Base-by-base conservation (phyloP, 192 early-diverging fungal species). In the Rhizoclosmatium sp. region DNA sequence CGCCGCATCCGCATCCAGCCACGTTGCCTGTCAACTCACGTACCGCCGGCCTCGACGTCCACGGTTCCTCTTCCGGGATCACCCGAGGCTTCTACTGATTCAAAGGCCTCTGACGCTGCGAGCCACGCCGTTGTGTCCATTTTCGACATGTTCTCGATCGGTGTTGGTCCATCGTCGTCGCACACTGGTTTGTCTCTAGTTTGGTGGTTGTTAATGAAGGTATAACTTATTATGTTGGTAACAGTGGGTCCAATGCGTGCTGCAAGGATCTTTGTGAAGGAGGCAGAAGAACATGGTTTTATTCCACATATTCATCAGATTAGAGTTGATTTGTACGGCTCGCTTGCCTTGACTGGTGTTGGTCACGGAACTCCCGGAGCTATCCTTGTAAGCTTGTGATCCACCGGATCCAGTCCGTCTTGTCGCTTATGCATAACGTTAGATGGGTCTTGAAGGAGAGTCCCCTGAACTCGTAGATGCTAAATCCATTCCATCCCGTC, bases 171-270 rank as follows among this genome's bases (percentile, higher is more conserved):
- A 2, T 94, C 93, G n/a, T 95, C 94, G 47, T 83, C 81, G 2
- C 84, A 85, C 69, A 85, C 71, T 89, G 87, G 87, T 87, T 74
- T 44, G 47, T 47, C 71, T 2, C 41, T 69, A n/a, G 60, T 47
- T 51, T 56, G 58, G 67, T 80, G 16, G 16, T 10, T 49, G n/a
- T 41, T 49, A 48, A 21, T 92, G 95, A 49, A 49, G 14, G n/a
- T 0, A 47, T 12, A 47, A 47, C 19, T n/a, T 47, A 10, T 58
- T 49, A 3, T 2, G 47, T 56, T 56, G n/a, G 4, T 39, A 2
- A 94, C 93, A 1, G 95, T 98, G 39, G 97, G 97, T n/a, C 97
- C 97, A 14, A 98, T 98, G 97, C 91, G 97, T 40, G 96, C 97
- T 7, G 94, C 96, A 40, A 95, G 94, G 82, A 96, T 96, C 65